Conservation (phyloP, 2,329 filamentous ascomycete species). For the Purpureocillium lavendulum region DNA sequence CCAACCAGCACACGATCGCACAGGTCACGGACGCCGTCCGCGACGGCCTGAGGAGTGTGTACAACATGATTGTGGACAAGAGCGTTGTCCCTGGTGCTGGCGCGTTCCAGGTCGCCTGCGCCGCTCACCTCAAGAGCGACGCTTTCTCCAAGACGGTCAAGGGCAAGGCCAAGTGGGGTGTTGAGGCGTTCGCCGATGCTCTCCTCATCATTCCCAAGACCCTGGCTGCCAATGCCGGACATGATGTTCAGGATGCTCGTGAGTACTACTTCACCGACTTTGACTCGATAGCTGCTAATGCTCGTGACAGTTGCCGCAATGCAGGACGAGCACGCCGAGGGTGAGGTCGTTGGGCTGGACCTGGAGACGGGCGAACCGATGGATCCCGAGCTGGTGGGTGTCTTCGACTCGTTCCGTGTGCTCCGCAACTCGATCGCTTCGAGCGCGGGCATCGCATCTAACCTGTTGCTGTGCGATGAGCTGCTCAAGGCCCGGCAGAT, state of each 20-base stretch:
- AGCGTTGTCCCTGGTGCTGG: slow-evolving; percentile 91
- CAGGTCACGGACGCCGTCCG: slow-evolving; percentile 96
- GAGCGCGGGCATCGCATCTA: slow-evolving; percentile 89
- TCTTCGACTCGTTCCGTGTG: slow-evolving; percentile 95
- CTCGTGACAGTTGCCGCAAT: slow-evolving; percentile 61
- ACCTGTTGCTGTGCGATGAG: slow-evolving; percentile 92
- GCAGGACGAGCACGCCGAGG: slow-evolving; percentile 78
- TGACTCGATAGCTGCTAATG: slow-evolving; percentile 10
- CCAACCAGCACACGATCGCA: slow-evolving; percentile 91
- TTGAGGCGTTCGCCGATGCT: slow-evolving; percentile 90
- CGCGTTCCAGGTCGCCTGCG: slow-evolving; percentile 92
- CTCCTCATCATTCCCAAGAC: slow-evolving; percentile 96
- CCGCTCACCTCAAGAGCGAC: slow-evolving; percentile 78
- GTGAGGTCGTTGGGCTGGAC: slow-evolving; percentile 79
- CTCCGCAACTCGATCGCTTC: slow-evolving; percentile 89
- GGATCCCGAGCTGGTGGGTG: slow-evolving; percentile 86
- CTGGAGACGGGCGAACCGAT: slow-evolving; percentile 83
- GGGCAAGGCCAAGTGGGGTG: slow-evolving; percentile 95
- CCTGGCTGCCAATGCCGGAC: slow-evolving; percentile 87
- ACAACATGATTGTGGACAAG: slow-evolving; percentile 99
- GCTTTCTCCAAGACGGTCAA: slow-evolving; percentile 84
- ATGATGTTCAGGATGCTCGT: slow-evolving; percentile 94
- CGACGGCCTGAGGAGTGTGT: slow-evolving; percentile 89
- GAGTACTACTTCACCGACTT: slow-evolving; percentile 32
- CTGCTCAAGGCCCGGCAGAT: slow-evolving; percentile 97